These are phyloP conservation scores for Letharia columbiana DNA, from an alignment of 495 filamentous ascomycete species.

Conservation along the genomic window DNA sequence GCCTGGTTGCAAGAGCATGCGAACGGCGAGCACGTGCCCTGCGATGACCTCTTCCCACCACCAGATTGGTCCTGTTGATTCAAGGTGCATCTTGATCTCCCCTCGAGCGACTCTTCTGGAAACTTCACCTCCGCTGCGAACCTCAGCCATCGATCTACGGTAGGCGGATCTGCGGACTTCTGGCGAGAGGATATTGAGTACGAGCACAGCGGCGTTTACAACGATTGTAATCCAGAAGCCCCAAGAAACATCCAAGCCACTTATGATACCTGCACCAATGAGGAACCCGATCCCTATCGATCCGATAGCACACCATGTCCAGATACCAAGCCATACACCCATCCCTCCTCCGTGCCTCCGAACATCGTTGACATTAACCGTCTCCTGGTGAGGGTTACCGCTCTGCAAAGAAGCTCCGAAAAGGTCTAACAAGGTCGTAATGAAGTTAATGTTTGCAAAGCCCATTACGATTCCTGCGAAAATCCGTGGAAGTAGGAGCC, in stretches of 20 bases:
- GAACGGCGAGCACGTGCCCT: slow-evolving; percentile 53
- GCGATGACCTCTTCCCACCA: slow-evolving; percentile 68
- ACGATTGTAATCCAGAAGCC: slow-evolving; percentile 65
- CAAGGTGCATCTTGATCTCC: slow-evolving; percentile 66
- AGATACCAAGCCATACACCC: slow-evolving; percentile 69
- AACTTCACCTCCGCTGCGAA: slow-evolving; percentile 45
- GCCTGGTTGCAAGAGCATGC: slow-evolving; percentile 62
- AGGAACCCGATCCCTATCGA: slow-evolving; percentile 60
- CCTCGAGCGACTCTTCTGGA: slow-evolving; percentile 55
- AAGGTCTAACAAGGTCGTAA: slow-evolving; percentile 59
- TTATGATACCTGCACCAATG: slow-evolving; percentile 57
- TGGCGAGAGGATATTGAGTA: slow-evolving; percentile 57
- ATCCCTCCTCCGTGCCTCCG: slow-evolving; percentile 65
- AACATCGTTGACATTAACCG: slow-evolving; percentile 53
- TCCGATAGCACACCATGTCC: slow-evolving; percentile 64
- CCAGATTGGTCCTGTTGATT: slow-evolving; percentile 56
- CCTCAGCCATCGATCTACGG: slow-evolving; percentile 56
- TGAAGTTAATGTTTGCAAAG: slow-evolving; percentile 68
- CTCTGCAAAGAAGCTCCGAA: slow-evolving; percentile 67
- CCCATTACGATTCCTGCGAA: slow-evolving; percentile 60
- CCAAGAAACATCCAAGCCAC: slow-evolving; percentile 52
- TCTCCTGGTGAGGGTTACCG: slow-evolving; percentile 59
- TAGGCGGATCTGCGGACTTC: slow-evolving; percentile 57
- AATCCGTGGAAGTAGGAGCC: slow-evolving; percentile 52
- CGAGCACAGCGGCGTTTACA: slow-evolving; percentile 48